Percentiles rank a stretch among this genome's conserved stretches.
Evolutionary conservation across 805 yeast genomes (phyloP).

Genomic region (Candida patagonica): DNA sequence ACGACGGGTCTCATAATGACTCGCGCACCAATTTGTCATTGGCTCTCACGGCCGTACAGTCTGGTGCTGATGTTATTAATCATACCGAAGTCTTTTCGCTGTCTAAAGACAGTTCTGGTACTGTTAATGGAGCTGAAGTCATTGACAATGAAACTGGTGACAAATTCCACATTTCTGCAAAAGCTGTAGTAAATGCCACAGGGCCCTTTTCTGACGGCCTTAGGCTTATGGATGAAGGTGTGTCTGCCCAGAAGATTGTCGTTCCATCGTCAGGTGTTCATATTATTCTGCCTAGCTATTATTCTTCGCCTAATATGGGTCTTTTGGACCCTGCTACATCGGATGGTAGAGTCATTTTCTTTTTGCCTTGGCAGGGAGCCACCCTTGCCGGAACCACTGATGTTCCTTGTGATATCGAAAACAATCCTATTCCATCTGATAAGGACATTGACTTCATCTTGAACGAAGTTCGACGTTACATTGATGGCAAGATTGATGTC

Average conservation of each 20-base stretch:
- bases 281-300: slow-evolving; percentile 82
- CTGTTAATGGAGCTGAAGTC: slow-evolving; percentile 69
- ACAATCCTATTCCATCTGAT: slow-evolving; percentile 71
- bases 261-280: slow-evolving; percentile 95
- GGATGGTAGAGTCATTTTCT: slow-evolving; percentile 94
- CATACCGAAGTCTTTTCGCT: slow-evolving; percentile 75
- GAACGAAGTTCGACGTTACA: slow-evolving; percentile 79
- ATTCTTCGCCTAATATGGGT: slow-evolving; percentile 82
- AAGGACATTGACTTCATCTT: slow-evolving; percentile 82
- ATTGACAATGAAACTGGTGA: slow-evolving; percentile 45
- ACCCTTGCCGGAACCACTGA: slow-evolving; percentile 96
- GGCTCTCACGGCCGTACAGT: slow-evolving; percentile 74
- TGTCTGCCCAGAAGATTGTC: slow-evolving; percentile 53
- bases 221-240: slow-evolving; percentile 65
- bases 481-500: slow-evolving; percentile 66
- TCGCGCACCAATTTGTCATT: slow-evolving; percentile 80
- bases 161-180: slow-evolving; percentile 54
- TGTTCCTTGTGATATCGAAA: slow-evolving; percentile 45
- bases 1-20: slow-evolving; percentile 92
- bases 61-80: slow-evolving; percentile 85
- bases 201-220: slow-evolving; percentile 86
- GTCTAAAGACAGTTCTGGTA: slow-evolving; percentile 52
- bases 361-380: slow-evolving; percentile 96
- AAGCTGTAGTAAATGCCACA: slow-evolving; percentile 80
- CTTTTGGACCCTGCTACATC: slow-evolving; percentile 84